Conservation (phyloP, 2,329 filamentous ascomycete species). For the Fusarium dimerum region DNA sequence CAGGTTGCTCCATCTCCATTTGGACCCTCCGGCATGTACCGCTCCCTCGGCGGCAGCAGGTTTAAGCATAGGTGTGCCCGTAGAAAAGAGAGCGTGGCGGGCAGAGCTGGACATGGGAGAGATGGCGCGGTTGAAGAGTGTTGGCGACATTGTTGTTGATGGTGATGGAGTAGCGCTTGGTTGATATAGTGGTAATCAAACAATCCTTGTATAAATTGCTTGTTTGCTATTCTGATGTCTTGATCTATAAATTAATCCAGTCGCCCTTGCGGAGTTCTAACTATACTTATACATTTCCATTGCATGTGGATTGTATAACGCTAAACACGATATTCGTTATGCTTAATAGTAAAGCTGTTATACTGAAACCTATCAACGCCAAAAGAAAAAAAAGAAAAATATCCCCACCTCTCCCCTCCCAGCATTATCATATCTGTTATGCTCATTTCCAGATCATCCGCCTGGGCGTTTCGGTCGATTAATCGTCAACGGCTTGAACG, state of each 20-base stretch:
- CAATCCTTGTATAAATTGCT: neutral
- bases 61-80: conserved; percentile 13
- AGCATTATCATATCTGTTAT: conserved; percentile 4
- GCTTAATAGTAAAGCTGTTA: conserved; percentile 21
- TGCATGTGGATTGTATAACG: neutral
- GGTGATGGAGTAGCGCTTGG: neutral
- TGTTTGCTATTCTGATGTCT: conserved; percentile 2
- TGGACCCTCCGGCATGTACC: neutral
- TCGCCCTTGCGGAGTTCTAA: neutral
- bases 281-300: conserved; percentile 8
- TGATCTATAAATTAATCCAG: neutral
- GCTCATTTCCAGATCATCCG: conserved; percentile 9
- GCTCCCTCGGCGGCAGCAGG: conserved; percentile 7
- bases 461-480: conserved; percentile 39
- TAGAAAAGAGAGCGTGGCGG: conserved; percentile 24
- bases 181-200: neutral
- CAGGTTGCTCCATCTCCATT: conserved; percentile 31
- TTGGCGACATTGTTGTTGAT: conserved; percentile 20
- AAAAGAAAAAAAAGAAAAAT: conserved; percentile 10
- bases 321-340: conserved; percentile 17
- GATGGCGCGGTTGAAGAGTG: conserved; percentile 19
- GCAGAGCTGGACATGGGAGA: conserved; percentile 1
- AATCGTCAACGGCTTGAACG: conserved; percentile 59
- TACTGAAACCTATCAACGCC: conserved; percentile 7
- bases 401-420: neutral